Percentiles rank a stretch among this genome's conserved stretches.
These are phyloP conservation scores for Barbarea vulgaris DNA, from an alignment of 345 rosid species.

Conservation along the genomic window DNA sequence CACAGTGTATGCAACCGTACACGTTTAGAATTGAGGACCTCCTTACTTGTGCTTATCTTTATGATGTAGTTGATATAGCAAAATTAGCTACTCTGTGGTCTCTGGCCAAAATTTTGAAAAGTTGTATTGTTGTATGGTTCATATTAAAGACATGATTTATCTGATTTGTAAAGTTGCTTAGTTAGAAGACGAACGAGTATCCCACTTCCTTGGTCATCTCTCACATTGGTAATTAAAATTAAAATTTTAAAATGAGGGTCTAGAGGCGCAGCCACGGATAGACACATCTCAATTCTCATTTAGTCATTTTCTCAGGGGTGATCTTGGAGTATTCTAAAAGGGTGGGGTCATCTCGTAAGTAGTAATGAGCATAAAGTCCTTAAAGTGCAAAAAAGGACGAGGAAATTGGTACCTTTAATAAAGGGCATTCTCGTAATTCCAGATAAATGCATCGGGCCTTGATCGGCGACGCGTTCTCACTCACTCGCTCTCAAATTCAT, in stretches of 20 bases:
- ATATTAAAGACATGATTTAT: background rate
- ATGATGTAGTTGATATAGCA: background rate
- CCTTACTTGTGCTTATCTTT: background rate
- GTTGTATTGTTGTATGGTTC: constrained; percentile 1
- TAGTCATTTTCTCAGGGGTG: background rate
- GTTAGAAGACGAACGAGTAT: background rate
- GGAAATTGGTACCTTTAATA: background rate
- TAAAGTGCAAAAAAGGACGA: background rate
- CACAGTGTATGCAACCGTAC: background rate
- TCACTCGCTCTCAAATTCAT: background rate
- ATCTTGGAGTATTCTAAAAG: background rate
- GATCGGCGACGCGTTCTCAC: background rate
- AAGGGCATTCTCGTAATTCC: background rate
- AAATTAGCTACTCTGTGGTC: background rate
- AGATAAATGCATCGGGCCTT: background rate
- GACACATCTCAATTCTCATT: background rate
- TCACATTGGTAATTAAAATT: background rate
- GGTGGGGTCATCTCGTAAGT: background rate
- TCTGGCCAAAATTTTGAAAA: background rate
- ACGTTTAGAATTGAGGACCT: background rate
- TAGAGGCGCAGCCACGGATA: background rate
- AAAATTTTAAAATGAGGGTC: background rate
- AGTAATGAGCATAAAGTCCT: constrained; percentile 6
- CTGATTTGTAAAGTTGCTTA: background rate
- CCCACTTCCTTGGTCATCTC: background rate